These are phyloP conservation scores for Populus tremula DNA, from an alignment of 345 rosid genomes.

Conservation along the genomic window DNA sequence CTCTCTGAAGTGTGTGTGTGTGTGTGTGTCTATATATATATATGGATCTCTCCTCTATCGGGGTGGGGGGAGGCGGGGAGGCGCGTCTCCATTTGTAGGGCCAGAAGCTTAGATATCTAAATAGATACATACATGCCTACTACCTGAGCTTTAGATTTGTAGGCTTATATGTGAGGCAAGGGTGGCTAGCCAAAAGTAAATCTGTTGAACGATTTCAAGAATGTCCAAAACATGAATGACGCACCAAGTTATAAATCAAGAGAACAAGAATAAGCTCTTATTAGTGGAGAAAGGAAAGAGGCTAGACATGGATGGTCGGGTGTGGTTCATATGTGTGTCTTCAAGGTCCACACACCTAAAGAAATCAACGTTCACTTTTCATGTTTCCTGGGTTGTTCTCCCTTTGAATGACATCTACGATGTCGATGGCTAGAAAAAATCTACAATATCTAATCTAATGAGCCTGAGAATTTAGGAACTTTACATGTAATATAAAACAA, in stretches of 20 bases:
- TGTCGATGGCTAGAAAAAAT: conserved; percentile 5
- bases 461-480: not conserved
- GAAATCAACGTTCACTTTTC: conserved; percentile 27
- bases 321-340: conserved; percentile 18
- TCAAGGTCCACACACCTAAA: conserved; percentile 22
- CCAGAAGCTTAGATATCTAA: not conserved
- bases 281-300: conserved; percentile 3
- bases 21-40: too few species aligned
- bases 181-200: conserved; percentile 9
- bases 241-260: conserved; percentile 34
- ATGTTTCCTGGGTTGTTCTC: not conserved
- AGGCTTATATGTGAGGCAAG: conserved; percentile 26
- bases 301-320: conserved; percentile 33
- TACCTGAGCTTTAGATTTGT: conserved; percentile 15
- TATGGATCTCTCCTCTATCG: too few species aligned
- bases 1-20: not conserved
- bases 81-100: conserved; percentile 10
- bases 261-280: conserved; percentile 26
- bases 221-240: conserved; percentile 25
- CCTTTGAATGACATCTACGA: conserved; percentile 24
- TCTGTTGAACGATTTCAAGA: not conserved
- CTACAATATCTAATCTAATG: not conserved
- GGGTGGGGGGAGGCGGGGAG: too few species aligned
- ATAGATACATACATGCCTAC: conserved; percentile 11
- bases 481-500: not conserved